Conservation (phyloP, 345 rosid genomes). For the Sonneratia caseolaris region DNA sequence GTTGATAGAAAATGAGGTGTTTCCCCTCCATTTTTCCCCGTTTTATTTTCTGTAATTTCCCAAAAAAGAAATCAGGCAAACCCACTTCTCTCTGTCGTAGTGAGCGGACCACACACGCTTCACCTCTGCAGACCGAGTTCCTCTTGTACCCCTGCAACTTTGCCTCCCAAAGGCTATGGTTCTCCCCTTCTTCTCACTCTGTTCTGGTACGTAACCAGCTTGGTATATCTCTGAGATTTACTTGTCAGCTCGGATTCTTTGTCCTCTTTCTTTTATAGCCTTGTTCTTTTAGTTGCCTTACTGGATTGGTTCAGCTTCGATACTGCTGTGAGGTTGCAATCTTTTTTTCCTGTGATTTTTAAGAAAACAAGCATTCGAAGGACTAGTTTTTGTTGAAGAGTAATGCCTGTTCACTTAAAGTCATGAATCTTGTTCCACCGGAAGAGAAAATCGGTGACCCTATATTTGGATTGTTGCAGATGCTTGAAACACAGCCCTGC, state of each 20-base stretch:
- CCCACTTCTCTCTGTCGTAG: slow-evolving; percentile 10
- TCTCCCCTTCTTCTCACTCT: slow-evolving; percentile 1
- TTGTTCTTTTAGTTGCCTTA: neutral
- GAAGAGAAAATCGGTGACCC: neutral
- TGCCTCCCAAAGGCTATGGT: neutral
- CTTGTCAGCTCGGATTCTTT: neutral
- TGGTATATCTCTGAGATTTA: neutral
- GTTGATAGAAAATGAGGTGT: neutral
- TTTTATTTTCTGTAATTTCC: neutral
- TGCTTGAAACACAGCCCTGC: slow-evolving; percentile 7
- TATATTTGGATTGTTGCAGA: slow-evolving; percentile 12
- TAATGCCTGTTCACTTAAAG: neutral
- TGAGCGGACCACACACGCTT: slow-evolving; percentile 20
- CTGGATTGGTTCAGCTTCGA: neutral
- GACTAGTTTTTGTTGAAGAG: neutral
- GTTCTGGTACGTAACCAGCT: neutral
- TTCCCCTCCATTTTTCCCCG: neutral
- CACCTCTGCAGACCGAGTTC: slow-evolving; percentile 9
- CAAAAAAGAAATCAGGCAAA: neutral
- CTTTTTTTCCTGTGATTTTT: neutral
- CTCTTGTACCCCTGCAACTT: slow-evolving; percentile 2
- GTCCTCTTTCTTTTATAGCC: neutral
- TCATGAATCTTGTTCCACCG: neutral
- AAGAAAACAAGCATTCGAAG: neutral
- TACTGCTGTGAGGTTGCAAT: neutral